Evolutionary conservation across 2,329 filamentous ascomycete species (phyloP), one percentile per base, ranked within the genome.

Genomic region (Helotiales sp.): DNA sequence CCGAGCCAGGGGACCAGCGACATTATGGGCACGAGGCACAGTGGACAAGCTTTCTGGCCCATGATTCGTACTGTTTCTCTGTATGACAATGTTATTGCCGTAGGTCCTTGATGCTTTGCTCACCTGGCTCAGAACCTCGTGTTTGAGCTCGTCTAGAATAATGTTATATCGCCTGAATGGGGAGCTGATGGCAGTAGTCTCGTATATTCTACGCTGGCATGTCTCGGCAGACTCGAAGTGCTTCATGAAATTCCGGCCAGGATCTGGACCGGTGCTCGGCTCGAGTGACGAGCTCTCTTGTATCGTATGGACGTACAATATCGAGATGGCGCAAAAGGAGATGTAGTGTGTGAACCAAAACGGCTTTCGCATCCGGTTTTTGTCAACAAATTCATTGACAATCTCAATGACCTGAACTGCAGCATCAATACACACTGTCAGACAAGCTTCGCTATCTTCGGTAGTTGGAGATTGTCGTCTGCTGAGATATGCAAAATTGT

Each of bases 281-380:
- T 4, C n/a, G 5, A 4, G 10, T n/a, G 3, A 7, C 5, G 47
- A 9, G 19, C 10, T 24, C 19, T 67, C 79, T 19, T 67, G 79
- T 15, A 84, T 82, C 44, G 79, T 72, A 72, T 79, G 81, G 2
- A 84, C 76, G 56, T 83, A 83, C 0, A 81, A 70, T 3, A 83
- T 78, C 0, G 79, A 78, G 0, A 84, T 72, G 0, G 81, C 79
- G 60, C 79, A 82, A 55, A 83, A 82, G 0, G 78, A 76, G 3
- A 81, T 78, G 60, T 81, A 82, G 34, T 80, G 77, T 24, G 77
- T 82, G 67, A 78, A 81, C 60, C 54, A 53, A 44, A 58, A 63
- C 9, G 58, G 22, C 15, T 60, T 57, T 12, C 44, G 60, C 48
- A 79, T 77, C 72, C 34, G 72, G 71, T 9, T 69, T 73, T 5